phyloP scores from a whole-genome alignment of 306 rosid species.

The Macrotyloma uniflorum region DNA sequence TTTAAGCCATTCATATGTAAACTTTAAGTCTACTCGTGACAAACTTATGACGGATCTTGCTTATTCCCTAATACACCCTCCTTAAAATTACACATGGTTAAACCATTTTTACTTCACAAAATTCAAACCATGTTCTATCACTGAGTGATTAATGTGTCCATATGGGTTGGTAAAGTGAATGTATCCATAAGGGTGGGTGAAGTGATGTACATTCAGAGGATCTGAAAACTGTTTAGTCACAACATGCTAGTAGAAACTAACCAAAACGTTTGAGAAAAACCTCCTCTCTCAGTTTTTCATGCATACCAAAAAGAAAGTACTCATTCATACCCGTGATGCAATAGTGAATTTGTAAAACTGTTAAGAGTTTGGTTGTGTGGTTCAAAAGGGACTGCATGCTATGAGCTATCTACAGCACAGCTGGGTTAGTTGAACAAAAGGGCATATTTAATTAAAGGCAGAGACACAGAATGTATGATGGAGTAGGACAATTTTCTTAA shows the following conservation, averaged over 20 bases:
- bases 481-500: not conserved
- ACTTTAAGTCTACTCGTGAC: slow-evolving; percentile 36
- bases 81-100: too few relatives aligned
- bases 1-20: slow-evolving; percentile 24
- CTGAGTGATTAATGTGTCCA: too few relatives aligned
- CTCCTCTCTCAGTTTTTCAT: not conserved
- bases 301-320: too few relatives aligned
- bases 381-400: not conserved
- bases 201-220: too few relatives aligned
- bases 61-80: not conserved
- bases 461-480: not conserved
- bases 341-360: slow-evolving; percentile 23
- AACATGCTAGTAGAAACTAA: too few relatives aligned
- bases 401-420: slow-evolving; percentile 19
- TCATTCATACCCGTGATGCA: slow-evolving; percentile 45
- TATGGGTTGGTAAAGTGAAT: too few relatives aligned
- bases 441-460: not conserved
- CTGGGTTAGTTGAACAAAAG: not conserved
- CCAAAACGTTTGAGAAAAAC: slow-evolving; percentile 3
- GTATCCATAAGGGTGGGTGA: too few relatives aligned
- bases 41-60: not conserved
- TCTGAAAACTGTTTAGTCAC: too few relatives aligned
- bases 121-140: too few relatives aligned
- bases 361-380: not conserved
- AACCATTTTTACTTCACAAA: too few relatives aligned